These are phyloP conservation scores for Lupinus albus DNA, from an alignment of 306 rosid species.

Conservation along the genomic window DNA sequence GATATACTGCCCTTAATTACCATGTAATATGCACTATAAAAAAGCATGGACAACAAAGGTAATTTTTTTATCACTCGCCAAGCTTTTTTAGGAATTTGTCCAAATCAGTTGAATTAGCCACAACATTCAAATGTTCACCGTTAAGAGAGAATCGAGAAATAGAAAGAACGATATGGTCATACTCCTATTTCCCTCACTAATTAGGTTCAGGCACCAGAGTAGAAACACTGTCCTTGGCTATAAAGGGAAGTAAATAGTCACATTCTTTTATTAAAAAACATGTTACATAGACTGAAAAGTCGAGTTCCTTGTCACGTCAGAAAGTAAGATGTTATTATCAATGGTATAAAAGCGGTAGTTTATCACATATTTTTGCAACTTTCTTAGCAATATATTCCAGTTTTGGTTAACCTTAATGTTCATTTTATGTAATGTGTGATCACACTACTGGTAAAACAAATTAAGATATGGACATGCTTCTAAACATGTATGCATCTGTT, in stretches of 20 bases:
- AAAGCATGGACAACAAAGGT: background rate
- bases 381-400: background rate
- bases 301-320: background rate
- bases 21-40: constrained; percentile 14
- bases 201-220: background rate
- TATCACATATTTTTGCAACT: constrained; percentile 15
- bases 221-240: background rate
- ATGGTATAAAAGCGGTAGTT: background rate
- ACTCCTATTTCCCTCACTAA: constrained; percentile 4
- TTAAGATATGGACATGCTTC: too few relatives aligned
- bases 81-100: background rate
- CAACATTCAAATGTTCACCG: background rate
- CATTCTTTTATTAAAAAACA: background rate
- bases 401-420: background rate
- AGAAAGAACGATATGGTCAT: constrained; percentile 3
- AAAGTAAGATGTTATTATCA: too few relatives aligned
- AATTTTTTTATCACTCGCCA: background rate
- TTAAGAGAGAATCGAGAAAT: background rate
- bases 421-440: too few relatives aligned
- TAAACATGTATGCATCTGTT: background rate
- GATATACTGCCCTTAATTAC: constrained; percentile 16
- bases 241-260: constrained; percentile 6
- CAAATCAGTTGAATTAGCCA: constrained; percentile 8
- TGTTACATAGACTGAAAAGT: constrained; percentile 18
- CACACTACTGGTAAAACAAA: too few relatives aligned